phyloP scores from a whole-genome alignment of 1,284 basidiomycete genomes.

The Cystobasidium pallidum region DNA sequence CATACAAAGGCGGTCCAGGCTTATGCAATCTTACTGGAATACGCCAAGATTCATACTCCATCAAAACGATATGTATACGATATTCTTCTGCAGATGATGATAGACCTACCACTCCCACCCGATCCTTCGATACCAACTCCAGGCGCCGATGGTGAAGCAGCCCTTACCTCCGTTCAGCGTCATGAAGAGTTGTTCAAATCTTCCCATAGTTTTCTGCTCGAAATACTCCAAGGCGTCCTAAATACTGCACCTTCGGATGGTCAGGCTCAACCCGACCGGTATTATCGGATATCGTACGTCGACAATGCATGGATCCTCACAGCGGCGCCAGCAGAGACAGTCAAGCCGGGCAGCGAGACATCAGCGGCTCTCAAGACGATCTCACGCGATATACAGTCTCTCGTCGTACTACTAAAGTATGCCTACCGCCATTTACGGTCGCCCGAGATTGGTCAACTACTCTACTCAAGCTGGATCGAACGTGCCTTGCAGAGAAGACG shows the following conservation, averaged over 20 bases:
- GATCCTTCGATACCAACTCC: neutral
- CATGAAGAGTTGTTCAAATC: conserved; percentile 19
- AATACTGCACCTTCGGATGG: neutral
- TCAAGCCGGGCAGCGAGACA: neutral
- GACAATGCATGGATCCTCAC: neutral
- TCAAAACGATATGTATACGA: neutral
- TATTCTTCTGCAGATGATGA: neutral
- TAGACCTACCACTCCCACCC: conserved; percentile 2
- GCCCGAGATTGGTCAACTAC: neutral
- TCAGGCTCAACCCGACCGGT: neutral
- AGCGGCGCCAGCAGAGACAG: neutral
- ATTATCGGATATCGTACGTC: neutral
- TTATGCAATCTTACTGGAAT: neutral
- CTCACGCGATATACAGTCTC: neutral
- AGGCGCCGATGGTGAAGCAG: neutral
- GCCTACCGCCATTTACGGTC: conserved; percentile 32
- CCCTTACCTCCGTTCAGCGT: neutral
- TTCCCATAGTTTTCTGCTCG: conserved; percentile 14
- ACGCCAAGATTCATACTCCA: neutral
- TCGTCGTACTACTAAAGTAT: conserved; percentile 15
- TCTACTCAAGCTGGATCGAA: conserved; percentile 10
- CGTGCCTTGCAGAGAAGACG: neutral
- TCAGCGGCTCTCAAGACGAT: neutral
- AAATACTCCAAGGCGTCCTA: conserved; percentile 2
- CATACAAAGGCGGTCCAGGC: neutral